Conservation (phyloP, 139 green algal species). For the Dunaliella primolecta region DNA sequence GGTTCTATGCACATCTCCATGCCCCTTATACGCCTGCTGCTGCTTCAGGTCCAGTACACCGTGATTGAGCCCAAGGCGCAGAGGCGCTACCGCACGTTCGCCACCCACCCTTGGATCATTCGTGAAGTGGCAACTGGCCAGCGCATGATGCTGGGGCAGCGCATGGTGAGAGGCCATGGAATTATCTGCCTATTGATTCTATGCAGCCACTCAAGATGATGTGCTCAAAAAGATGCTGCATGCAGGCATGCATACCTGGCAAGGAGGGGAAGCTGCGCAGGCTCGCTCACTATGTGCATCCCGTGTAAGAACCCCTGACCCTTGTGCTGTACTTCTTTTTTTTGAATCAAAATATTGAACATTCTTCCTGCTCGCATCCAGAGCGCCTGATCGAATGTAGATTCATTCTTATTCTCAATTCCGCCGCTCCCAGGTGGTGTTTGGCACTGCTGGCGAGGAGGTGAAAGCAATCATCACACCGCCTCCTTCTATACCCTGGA, state of each 20-base stretch:
- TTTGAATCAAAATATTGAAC: too few species aligned
- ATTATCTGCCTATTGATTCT: neutral
- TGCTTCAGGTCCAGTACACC: constrained; percentile 30
- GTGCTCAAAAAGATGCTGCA: too few species aligned
- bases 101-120: constrained; percentile 50
- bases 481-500: neutral
- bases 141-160: constrained; percentile 39
- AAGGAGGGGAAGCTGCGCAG: too few species aligned
- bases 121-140: constrained; percentile 25
- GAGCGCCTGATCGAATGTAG: too few species aligned
- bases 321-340: neutral
- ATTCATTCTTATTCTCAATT: too few species aligned
- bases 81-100: constrained; percentile 35
- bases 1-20: too few species aligned
- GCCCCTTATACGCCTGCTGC: too few species aligned
- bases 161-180: constrained; percentile 22
- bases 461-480: neutral
- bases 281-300: too few species aligned
- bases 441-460: neutral
- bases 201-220: too few species aligned
- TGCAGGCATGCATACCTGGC: too few species aligned
- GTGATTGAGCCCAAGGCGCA: constrained; percentile 6
- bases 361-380: too few species aligned
- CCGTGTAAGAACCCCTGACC: too few species aligned
- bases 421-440: neutral